Percentiles rank a stretch among this genome's conserved stretches.
Evolutionary conservation across 768 basidiomycete species (phyloP).

Genomic region (Phlegmacium glaucopus): DNA sequence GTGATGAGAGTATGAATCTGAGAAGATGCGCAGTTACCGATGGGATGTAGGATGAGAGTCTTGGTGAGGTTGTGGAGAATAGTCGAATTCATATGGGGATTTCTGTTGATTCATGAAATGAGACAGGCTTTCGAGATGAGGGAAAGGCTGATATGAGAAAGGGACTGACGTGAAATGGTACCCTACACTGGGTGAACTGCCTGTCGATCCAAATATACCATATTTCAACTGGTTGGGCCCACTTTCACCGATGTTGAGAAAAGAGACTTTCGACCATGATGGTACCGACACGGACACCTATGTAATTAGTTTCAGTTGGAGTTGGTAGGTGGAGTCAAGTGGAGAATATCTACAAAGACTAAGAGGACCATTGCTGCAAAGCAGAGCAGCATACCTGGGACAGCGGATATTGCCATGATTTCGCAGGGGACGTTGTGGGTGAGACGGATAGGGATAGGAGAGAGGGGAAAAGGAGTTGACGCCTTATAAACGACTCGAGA

Average conservation of each 20-base stretch:
- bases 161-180: slow-evolving; percentile 50
- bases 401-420: slow-evolving; percentile 43
- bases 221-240: slow-evolving; percentile 43
- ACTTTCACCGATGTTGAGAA: slow-evolving; percentile 48
- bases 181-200: slow-evolving; percentile 50
- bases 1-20: slow-evolving; percentile 2
- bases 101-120: slow-evolving; percentile 22
- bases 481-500: neutral
- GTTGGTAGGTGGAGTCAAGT: neutral
- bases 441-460: slow-evolving; percentile 3
- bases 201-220: slow-evolving; percentile 79
- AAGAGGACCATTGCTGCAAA: slow-evolving; percentile 70
- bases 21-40: slow-evolving; percentile 43
- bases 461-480: slow-evolving; percentile 7
- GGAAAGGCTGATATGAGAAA: neutral
- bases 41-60: slow-evolving; percentile 75
- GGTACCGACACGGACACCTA: slow-evolving; percentile 73
- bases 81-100: slow-evolving; percentile 42
- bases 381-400: slow-evolving; percentile 69
- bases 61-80: slow-evolving; percentile 69
- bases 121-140: slow-evolving; percentile 1
- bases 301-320: neutral
- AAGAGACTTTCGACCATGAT: slow-evolving; percentile 69
- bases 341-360: slow-evolving; percentile 50
- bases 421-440: slow-evolving; percentile 1